Evolutionary conservation across 2,329 filamentous ascomycete species (phyloP).

Genomic region (Colletotrichum orchidophilum): DNA sequence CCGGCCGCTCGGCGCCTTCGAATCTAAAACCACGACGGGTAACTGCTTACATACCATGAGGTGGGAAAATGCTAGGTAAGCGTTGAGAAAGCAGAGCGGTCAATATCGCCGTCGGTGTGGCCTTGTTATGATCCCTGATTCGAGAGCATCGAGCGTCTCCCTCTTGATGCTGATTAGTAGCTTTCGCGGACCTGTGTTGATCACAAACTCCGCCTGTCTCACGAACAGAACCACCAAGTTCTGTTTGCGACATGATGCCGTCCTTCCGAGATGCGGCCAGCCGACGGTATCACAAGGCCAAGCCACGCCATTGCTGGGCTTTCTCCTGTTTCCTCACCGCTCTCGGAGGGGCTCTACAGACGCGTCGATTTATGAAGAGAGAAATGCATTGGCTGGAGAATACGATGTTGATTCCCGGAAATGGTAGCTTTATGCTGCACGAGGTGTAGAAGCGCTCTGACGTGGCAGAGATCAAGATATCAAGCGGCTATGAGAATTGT

Average conservation of each 20-base stretch:
- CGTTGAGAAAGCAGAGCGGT: neutral
- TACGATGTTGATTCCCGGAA: neutral
- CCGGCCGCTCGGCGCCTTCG: neutral
- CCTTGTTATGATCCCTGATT: neutral
- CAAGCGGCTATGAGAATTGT: neutral
- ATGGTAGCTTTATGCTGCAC: neutral
- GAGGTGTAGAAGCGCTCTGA: neutral
- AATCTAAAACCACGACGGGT: conserved; percentile 11
- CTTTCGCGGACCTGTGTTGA: neutral
- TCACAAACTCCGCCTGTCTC: neutral
- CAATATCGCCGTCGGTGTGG: neutral
- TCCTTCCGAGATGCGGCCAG: conserved; percentile 4
- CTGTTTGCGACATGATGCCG: conserved; percentile 16
- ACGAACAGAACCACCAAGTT: neutral
- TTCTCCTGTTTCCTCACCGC: conserved; percentile 9
- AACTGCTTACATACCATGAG: neutral
- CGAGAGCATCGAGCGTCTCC: neutral
- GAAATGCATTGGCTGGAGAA: neutral
- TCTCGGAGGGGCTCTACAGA: neutral
- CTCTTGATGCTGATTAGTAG: neutral
- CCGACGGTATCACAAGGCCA: conserved; percentile 1
- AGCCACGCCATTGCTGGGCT: neutral
- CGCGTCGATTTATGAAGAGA: neutral
- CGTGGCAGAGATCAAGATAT: neutral
- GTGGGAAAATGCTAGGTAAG: neutral